Conservation (phyloP, 2,329 filamentous ascomycete species). For the Polychaeton citri region DNA sequence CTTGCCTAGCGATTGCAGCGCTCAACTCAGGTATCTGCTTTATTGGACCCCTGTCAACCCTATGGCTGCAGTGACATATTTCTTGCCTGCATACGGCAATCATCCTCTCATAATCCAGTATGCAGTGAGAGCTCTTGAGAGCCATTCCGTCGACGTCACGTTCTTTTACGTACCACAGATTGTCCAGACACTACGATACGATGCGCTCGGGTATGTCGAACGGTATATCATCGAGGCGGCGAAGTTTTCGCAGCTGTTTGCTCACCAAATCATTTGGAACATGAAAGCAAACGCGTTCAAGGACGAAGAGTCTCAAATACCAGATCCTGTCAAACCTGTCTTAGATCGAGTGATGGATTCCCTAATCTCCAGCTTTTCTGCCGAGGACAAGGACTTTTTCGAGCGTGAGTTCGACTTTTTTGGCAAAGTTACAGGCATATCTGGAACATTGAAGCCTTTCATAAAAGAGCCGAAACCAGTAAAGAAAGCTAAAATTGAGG, state of each 20-base stretch:
- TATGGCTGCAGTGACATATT: slow-evolving; percentile 83
- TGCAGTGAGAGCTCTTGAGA: slow-evolving; percentile 87
- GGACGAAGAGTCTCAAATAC: slow-evolving; percentile 83
- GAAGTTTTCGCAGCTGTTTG: slow-evolving; percentile 94
- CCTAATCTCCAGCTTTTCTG: slow-evolving; percentile 70
- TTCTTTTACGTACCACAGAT: slow-evolving; percentile 99
- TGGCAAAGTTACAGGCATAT: slow-evolving; percentile 87
- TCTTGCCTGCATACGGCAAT: slow-evolving; percentile 79
- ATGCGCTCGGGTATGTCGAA: slow-evolving; percentile 86
- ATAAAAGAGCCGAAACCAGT: slow-evolving; percentile 88
- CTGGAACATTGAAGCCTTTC: slow-evolving; percentile 84
- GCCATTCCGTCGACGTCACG: slow-evolving; percentile 87
- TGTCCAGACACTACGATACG: slow-evolving; percentile 87
- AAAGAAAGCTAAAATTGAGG: slow-evolving; percentile 98
- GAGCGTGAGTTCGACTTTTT: slow-evolving; percentile 97
- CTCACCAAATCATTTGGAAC: slow-evolving; percentile 99
- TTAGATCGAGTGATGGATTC: slow-evolving; percentile 80
- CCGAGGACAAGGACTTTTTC: slow-evolving; percentile 71
- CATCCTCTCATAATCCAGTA: slow-evolving; percentile 93
- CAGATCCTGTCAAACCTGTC: slow-evolving; percentile 84
- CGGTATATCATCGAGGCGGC: slow-evolving; percentile 94
- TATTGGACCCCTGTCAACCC: slow-evolving; percentile 92
- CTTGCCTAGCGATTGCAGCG: slow-evolving; percentile 65
- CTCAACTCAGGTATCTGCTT: slow-evolving; percentile 73
- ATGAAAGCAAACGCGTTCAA: slow-evolving; percentile 99